Evolutionary conservation across 23 red algal genomes (phyloP), one percentile per base, ranked within the genome.

Genomic region (Chondrus crispus): DNA sequence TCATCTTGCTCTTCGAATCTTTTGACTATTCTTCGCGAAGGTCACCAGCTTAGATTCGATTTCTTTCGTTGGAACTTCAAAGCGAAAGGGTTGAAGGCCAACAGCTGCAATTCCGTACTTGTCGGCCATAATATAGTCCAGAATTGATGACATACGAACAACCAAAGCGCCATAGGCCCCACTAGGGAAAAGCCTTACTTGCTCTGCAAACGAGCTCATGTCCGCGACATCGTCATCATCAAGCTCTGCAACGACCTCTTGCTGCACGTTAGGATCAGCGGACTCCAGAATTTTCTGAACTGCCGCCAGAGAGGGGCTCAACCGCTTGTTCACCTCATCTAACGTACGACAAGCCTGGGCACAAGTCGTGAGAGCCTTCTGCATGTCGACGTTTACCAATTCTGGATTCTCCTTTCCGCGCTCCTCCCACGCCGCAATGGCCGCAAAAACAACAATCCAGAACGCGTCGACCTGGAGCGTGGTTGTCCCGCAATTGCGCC

Each of bases 361-460:
- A 24, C 43, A 50, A 49, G 44, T 53, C 3, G 26, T 64, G 14
- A 92, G 37, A 13, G 46, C 45, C 22, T 92, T 84, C 48, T 92
- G 74, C 45, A 92, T 84, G 13, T 82, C 89, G 37, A 92, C 77
- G 36, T 92, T 82, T 11, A 43, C 89, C 39, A 84, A 60, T 36
- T 92, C 89, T 54, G 32, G 22, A 45, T 84, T 92, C 36, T 82
- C 89, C 55, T 53, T 13, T 11, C 79, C 89, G 26, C 77, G 75
- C 45, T 84, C 89, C 53, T 92, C 89, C 89, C 89, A 92, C 4
- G 89, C 89, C 22, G 89, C 89, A 20, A 92, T 77, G 24, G 89
- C 89, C 22, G 77, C 89, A 72, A 74, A 92, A 2, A 92, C 41
- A 3, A 92, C 89, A 71, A 92, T 82, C 89, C 89, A 92, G 44